These are phyloP conservation scores for Phragmites australis DNA, from an alignment of 176 grass and related monocot genomes.

Conservation along the genomic window DNA sequence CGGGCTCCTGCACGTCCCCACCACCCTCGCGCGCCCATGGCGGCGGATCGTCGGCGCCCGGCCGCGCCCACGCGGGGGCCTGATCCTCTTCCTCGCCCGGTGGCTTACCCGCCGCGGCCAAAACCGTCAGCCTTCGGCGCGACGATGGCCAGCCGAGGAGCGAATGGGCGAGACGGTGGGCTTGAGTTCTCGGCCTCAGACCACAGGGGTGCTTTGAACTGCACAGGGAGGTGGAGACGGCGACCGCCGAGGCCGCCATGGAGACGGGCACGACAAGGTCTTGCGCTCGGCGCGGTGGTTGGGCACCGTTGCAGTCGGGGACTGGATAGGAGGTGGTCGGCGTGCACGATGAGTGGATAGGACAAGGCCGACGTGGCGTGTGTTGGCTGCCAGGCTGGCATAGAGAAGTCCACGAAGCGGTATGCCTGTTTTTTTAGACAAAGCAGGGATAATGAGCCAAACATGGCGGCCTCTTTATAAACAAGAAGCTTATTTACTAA, in stretches of 20 bases:
- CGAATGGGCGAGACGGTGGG: background rate
- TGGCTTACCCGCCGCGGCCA: conserved; percentile 53
- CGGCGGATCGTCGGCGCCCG: conserved; percentile 72
- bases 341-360: background rate
- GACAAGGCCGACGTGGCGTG: background rate
- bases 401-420: too few species aligned
- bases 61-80: conserved; percentile 73
- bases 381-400: background rate
- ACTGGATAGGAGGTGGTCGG: conserved; percentile 16
- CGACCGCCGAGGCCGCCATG: conserved; percentile 20
- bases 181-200: background rate
- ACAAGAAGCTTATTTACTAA: too few species aligned
- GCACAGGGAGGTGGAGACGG: conserved; percentile 14
- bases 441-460: too few species aligned
- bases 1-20: conserved; percentile 26
- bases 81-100: conserved; percentile 68
- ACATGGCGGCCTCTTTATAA: too few species aligned
- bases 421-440: too few species aligned
- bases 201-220: background rate
- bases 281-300: background rate
- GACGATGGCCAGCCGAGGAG: background rate
- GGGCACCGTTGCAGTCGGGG: background rate
- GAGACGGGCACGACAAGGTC: background rate
- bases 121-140: conserved; percentile 31
- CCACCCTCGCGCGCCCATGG: conserved; percentile 69